Conservation (phyloP, 805 yeast species). For the Teunomyces tritomae region DNA sequence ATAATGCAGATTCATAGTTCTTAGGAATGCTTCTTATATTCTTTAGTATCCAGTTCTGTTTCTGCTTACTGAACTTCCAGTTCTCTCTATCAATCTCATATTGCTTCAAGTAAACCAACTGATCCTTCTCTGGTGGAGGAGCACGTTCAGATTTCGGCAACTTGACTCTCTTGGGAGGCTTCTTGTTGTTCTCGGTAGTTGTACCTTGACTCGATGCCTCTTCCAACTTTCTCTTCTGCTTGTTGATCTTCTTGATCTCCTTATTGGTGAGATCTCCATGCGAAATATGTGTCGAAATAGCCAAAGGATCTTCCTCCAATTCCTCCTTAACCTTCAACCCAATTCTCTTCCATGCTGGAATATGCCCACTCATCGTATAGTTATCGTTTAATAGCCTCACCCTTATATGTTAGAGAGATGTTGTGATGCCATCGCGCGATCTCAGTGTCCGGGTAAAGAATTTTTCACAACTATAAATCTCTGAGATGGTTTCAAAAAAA, state of each 20-base stretch:
- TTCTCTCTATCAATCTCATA: slow-evolving; percentile 52
- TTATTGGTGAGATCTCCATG: slow-evolving; percentile 40
- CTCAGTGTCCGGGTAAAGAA: slow-evolving; percentile 9
- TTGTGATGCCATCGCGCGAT: slow-evolving; percentile 2
- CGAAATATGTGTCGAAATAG: slow-evolving; percentile 45
- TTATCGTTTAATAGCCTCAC: not conserved
- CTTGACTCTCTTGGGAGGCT: slow-evolving; percentile 69
- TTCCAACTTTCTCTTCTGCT: slow-evolving; percentile 25
- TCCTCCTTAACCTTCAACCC: slow-evolving; percentile 63
- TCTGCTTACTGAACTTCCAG: slow-evolving; percentile 86
- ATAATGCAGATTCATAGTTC: slow-evolving; percentile 50
- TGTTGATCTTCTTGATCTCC: slow-evolving; percentile 41
- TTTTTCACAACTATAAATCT: not conserved
- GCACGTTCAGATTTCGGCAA: slow-evolving; percentile 64
- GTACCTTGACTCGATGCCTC: slow-evolving; percentile 12
- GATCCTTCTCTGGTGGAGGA: slow-evolving; percentile 78
- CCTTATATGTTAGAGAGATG: not conserved
- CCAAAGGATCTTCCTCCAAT: slow-evolving; percentile 44
- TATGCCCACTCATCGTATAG: slow-evolving; percentile 10
- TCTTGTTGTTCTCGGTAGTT: slow-evolving; percentile 29
- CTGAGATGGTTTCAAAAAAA: not conserved
- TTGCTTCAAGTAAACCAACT: slow-evolving; percentile 60
- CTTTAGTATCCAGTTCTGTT: slow-evolving; percentile 80
- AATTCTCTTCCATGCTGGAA: slow-evolving; percentile 84
- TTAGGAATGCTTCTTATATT: slow-evolving; percentile 54